Evolutionary conservation across 2,329 filamentous ascomycete genomes (phyloP).

Genomic region (Sporothrix mexicana): DNA sequence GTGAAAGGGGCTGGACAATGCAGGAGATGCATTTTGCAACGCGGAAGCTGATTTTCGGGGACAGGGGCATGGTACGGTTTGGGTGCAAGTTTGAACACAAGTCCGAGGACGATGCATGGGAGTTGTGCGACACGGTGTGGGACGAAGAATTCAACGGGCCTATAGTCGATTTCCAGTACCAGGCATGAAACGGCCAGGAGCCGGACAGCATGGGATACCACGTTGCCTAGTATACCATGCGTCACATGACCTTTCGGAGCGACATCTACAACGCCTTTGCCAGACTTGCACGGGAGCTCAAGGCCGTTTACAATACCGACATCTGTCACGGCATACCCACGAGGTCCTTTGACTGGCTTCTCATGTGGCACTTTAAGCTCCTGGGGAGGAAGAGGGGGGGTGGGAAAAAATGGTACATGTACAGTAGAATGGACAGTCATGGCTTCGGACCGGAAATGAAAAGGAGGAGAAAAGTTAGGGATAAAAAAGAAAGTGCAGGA

Average conservation of each 20-base stretch:
- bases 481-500: too few species aligned
- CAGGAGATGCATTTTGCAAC: background rate
- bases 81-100: background rate
- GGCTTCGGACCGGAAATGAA: too few species aligned
- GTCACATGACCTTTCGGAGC: background rate
- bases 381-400: too few species aligned
- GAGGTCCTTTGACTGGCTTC: background rate
- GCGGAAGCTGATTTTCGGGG: background rate
- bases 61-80: background rate
- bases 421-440: too few species aligned
- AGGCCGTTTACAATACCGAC: background rate
- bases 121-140: too few species aligned
- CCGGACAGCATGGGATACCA: background rate
- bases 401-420: too few species aligned
- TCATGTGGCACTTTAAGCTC: slow-evolving; percentile 1
- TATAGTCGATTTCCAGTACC: background rate
- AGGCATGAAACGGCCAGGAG: background rate
- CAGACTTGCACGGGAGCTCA: background rate
- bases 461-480: too few species aligned
- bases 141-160: background rate
- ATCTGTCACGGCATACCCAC: slow-evolving; percentile 7
- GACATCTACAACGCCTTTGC: slow-evolving; percentile 12
- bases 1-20: background rate
- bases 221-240: background rate
- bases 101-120: background rate